Evolutionary conservation across 805 yeast species (phyloP).

Genomic region (Starmerella scarabaei): DNA sequence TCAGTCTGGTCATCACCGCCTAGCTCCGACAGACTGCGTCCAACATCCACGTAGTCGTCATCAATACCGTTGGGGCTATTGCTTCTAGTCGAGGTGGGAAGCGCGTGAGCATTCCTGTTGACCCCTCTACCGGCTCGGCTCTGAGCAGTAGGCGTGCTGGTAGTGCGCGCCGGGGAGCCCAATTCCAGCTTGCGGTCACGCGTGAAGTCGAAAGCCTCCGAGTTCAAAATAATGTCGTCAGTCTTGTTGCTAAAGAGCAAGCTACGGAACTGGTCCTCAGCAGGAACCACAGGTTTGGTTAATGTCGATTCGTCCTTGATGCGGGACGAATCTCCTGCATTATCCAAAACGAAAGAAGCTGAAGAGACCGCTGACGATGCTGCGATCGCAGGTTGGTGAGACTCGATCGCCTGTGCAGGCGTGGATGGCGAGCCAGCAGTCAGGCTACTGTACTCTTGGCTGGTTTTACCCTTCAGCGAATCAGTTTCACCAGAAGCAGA

Average conservation of each 20-base stretch:
- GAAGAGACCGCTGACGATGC: no score
- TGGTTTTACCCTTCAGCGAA: background rate
- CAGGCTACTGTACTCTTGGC: background rate
- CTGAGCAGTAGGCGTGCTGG: background rate
- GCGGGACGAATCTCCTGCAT: no score
- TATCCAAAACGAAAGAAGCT: no score
- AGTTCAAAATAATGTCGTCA: constrained; percentile 54
- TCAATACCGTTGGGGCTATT: background rate
- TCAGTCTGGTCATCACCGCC: background rate
- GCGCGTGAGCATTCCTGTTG: no score
- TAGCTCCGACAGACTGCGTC: background rate
- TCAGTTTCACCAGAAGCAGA: background rate
- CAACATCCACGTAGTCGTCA: background rate
- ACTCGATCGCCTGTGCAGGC: no score
- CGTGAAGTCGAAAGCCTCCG: constrained; percentile 47
- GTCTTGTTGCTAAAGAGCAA: constrained; percentile 35
- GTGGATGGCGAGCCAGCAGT: no score
- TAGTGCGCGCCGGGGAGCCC: no score
- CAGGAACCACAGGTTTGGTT: background rate
- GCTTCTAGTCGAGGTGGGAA: background rate
- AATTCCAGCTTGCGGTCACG: constrained; percentile 1
- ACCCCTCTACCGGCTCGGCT: background rate
- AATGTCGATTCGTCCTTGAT: constrained; percentile 1
- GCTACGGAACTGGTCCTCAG: constrained; percentile 12
- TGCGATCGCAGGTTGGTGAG: no score